Base-by-base conservation (phyloP, 164 flowering plant genomes). In the Protea cynaroides region DNA sequence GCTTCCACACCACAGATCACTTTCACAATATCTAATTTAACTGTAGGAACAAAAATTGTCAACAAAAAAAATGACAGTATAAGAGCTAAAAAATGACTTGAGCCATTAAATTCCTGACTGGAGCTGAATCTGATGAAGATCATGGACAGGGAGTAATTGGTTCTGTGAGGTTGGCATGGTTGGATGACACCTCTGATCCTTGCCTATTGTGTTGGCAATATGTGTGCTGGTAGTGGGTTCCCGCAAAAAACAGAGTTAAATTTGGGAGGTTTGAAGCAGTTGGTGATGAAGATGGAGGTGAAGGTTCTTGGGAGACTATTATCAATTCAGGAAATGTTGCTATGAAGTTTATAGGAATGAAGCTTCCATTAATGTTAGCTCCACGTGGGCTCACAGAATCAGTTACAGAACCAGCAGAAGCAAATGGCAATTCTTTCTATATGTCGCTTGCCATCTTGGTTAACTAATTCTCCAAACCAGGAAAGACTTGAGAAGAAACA, bases 241-340 rank as follows among this genome's bases (percentile, higher is more conserved):
- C 56, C 80, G 76, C 63, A 78, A 61, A 71, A n/a, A 83, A 81
- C 74, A 82, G 61, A 55, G 59, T 80, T 17, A 85, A 74, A 18
- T 81, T 73, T 56, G 80, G 80, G 64, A 74, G 61, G 17, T 69
- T 71, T 15, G 79, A 59, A 8, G 58, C 24, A 37, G 25, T 46
- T n/a, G 64, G 40, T 4, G 63, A 51, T 7, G 74, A 65, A 44
- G 76, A 47, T 15, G 77, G 40, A 24, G 78, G 46, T 23, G 74
- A 61, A 38, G 78, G 38, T 13, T 75, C 57, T 13, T 66, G 62
- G 7, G 76, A 65, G 5, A 58, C 69, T 71, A 66, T 57, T 1
- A 62, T 46, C 25, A 67, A 36, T 61, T 69, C 54, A n/a, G 84
- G 77, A 44, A 77, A 79, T 10, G 79, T 69, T 54, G 84, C 77